Evolutionary conservation across 345 rosid genomes (phyloP), one percentile per base, ranked within the genome.

Genomic region (Citrus trifoliata): DNA sequence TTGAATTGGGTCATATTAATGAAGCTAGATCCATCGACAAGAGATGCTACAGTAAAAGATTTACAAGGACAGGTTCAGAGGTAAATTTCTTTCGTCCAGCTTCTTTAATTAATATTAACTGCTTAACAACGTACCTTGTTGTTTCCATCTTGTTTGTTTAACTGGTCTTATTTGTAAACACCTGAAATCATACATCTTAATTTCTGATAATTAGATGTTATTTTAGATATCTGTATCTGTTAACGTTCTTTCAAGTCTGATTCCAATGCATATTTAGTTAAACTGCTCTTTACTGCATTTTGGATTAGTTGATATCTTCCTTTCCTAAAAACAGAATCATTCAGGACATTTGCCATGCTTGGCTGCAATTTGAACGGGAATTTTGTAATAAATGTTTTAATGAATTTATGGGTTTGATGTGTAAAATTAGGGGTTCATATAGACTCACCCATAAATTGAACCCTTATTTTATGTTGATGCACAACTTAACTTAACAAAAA

Each of bases 301-400:
- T 85, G 84, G 80, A 81, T 89, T 88, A 82, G 86, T 89, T 87
- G 87, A 85, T 87, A 74, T 65, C 69, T 87, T 90, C 24, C 86
- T 88, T 83, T 84, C 88, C 91, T 91, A 89, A 88, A n/a, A 87
- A 86, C 91, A 88, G 84, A 89, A 86, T 86, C 82, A 81, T 91
- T 87, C 94, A 96, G 98, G 98, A 93, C 89, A 77, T 86, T 83
- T 78, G 97, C 51, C 51, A 33, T 18, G 80, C 92, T 59, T 95
- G 98, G 98, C 79, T 95, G 89, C 87, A 86, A 67, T 95, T 95
- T 85, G 98, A 93, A 86, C 82, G 93, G 86, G 93, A 92, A 76
- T 87, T 33, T 33, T 33, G 35, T 33, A 33, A 33, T 33, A 5
- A 33, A 33, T 1, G 6, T 37, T 38, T 38, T 38, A 38, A 38